Evolutionary conservation across 208 protist genomes (phyloP).

Genomic region (Trypanosoma lewisi): DNA sequence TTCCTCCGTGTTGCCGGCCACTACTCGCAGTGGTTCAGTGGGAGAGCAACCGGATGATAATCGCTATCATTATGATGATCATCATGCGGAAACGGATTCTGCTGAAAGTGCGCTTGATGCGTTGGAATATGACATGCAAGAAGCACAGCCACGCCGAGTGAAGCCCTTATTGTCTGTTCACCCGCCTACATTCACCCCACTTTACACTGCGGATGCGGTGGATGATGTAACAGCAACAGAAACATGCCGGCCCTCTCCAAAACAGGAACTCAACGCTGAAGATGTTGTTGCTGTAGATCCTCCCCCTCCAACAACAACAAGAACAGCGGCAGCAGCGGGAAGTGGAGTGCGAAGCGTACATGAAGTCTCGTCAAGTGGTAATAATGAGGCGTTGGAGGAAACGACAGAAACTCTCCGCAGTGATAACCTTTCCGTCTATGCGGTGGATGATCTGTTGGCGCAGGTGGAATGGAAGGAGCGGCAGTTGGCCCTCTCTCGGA

Average conservation of each 20-base stretch:
- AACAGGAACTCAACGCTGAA: neutral
- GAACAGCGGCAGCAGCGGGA: neutral
- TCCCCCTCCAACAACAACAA: too few species aligned
- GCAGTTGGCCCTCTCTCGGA: slow-evolving; percentile 40
- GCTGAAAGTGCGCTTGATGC: slow-evolving; percentile 24
- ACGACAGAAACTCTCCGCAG: neutral
- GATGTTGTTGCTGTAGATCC: neutral
- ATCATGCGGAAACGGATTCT: slow-evolving; percentile 31
- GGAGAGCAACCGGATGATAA: neutral
- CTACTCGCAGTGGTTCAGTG: neutral
- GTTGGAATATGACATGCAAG: slow-evolving; percentile 45
- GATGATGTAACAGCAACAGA: neutral
- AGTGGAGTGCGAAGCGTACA: neutral
- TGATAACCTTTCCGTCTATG: slow-evolving; percentile 3
- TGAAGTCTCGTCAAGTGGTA: neutral
- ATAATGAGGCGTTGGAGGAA: neutral
- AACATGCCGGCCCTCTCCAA: neutral
- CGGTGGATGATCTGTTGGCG: slow-evolving; percentile 50
- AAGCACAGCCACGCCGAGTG: slow-evolving; percentile 32
- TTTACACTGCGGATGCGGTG: slow-evolving; percentile 31
- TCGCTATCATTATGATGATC: neutral
- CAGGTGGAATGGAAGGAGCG: slow-evolving; percentile 61
- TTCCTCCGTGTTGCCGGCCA: slow-evolving; percentile 19
- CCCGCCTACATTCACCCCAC: slow-evolving; percentile 32
- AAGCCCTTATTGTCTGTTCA: slow-evolving; percentile 30